phyloP scores from a whole-genome alignment of 106 monocot species.

The Allium cepa region DNA sequence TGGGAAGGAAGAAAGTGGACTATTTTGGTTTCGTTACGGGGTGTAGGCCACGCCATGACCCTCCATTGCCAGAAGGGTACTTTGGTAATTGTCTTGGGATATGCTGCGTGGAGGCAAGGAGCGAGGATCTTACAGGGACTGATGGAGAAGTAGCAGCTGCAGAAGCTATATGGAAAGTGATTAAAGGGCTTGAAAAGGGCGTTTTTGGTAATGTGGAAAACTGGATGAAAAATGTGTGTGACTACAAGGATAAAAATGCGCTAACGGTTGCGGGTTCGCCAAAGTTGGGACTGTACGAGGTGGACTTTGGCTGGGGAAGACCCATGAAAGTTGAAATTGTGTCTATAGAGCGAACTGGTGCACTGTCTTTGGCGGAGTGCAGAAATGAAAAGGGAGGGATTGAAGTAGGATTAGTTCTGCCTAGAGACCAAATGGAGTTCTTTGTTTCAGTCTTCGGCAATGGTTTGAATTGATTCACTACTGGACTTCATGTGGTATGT shows the following conservation, averaged over 20 bases:
- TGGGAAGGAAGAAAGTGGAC: not conserved
- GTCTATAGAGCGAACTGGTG: constrained; percentile 47
- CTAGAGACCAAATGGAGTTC: constrained; percentile 26
- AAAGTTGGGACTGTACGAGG: constrained; percentile 42
- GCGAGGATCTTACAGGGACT: constrained; percentile 1
- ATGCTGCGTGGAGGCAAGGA: constrained; percentile 13
- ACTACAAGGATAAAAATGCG: not conserved
- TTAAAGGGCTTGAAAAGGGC: constrained; percentile 19
- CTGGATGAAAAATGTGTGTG: constrained; percentile 19
- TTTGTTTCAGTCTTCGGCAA: constrained; percentile 24
- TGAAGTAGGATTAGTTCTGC: constrained; percentile 49
- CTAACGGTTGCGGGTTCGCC: constrained; percentile 44
- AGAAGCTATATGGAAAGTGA: constrained; percentile 30
- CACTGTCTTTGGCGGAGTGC: constrained; percentile 43
- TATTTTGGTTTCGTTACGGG: constrained; percentile 23
- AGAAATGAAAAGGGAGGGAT: constrained; percentile 35
- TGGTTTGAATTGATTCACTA: not conserved
- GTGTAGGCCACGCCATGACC: constrained; percentile 14
- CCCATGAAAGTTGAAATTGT: constrained; percentile 51
- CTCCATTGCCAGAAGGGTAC: constrained; percentile 14
- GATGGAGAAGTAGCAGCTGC: constrained; percentile 12
- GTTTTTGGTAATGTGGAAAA: constrained; percentile 4
- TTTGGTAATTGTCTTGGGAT: constrained; percentile 42
- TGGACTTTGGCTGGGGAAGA: constrained; percentile 53
- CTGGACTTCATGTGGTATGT: too few species aligned